Percentiles rank a stretch among this genome's conserved stretches.
phyloP scores from a whole-genome alignment of 2,329 filamentous ascomycete genomes.

The Sarocladium strictum region DNA sequence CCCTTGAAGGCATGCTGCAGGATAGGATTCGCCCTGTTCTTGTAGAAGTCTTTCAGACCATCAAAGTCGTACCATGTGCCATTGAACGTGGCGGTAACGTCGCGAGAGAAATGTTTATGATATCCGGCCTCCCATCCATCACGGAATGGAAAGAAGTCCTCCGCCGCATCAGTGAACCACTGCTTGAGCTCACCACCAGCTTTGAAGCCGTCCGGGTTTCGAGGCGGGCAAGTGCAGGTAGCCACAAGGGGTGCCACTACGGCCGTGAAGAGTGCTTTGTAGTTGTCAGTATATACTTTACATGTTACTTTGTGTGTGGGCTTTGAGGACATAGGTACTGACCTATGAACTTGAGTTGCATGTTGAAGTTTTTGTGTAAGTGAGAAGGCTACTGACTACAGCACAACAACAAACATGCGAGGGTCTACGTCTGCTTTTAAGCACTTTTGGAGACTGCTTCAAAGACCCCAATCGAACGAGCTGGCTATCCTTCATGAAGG shows the following conservation, averaged over 20 bases:
- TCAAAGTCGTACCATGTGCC: slow-evolving; percentile 6
- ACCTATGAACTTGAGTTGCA: background rate
- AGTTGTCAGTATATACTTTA: background rate
- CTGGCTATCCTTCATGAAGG: background rate
- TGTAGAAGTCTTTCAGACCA: slow-evolving; percentile 4
- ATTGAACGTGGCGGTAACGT: slow-evolving; percentile 9
- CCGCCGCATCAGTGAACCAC: slow-evolving; percentile 4
- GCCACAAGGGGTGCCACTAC: background rate
- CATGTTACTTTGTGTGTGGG: no score
- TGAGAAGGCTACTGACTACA: background rate
- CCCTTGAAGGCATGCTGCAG: slow-evolving; percentile 7
- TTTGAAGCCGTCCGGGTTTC: slow-evolving; percentile 9
- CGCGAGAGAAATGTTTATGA: background rate
- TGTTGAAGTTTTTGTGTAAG: background rate
- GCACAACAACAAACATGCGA: background rate
- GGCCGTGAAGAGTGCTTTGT: background rate
- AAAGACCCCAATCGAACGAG: background rate
- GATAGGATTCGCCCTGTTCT: slow-evolving; percentile 6
- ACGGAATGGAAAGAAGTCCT: slow-evolving; percentile 10
- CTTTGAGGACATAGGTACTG: background rate
- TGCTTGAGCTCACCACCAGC: slow-evolving; percentile 1
- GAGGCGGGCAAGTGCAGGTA: background rate
- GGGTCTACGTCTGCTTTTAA: background rate
- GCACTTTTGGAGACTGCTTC: background rate
- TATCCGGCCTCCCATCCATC: slow-evolving; percentile 6